A percentile compares a stretch with the other conserved stretches of the same genome.
Evolutionary conservation across 1,284 basidiomycete species (phyloP).

Genomic region (Tilletia indica): DNA sequence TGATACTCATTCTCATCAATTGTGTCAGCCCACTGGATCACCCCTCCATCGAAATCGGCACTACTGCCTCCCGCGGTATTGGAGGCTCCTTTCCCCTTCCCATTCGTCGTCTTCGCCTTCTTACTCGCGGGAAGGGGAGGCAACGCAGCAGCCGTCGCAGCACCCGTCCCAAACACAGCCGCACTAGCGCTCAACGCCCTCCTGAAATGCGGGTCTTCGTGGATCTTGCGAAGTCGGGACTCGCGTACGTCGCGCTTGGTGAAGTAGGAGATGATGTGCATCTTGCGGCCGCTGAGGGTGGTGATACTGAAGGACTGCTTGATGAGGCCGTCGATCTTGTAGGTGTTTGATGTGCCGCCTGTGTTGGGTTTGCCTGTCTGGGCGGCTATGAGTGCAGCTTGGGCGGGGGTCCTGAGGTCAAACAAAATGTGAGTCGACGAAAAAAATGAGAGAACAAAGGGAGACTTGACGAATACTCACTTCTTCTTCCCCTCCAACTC

Average conservation of each 20-base stretch:
- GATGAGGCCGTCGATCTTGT: conserved; percentile 55
- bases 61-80: neutral
- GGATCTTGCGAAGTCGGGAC: conserved; percentile 44
- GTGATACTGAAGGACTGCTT: conserved; percentile 55
- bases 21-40: neutral
- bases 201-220: conserved; percentile 50
- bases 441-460: neutral
- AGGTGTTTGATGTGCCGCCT: conserved; percentile 46
- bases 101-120: neutral
- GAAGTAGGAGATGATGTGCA: conserved; percentile 55
- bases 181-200: neutral
- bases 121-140: neutral
- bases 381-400: conserved; percentile 21
- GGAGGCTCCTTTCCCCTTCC: neutral
- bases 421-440: neutral
- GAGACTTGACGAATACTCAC: conserved; percentile 6
- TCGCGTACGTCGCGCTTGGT: conserved; percentile 50
- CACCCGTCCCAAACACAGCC: neutral
- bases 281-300: conserved; percentile 51
- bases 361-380: conserved; percentile 31
- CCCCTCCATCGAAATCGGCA: neutral
- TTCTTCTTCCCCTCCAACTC: conserved; percentile 54
- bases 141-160: too few species aligned
- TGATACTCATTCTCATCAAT: conserved; percentile 14
- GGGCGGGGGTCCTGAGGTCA: neutral